Conservation (phyloP, 2,329 filamentous ascomycete genomes). For the Talaromyces rugulosus region DNA sequence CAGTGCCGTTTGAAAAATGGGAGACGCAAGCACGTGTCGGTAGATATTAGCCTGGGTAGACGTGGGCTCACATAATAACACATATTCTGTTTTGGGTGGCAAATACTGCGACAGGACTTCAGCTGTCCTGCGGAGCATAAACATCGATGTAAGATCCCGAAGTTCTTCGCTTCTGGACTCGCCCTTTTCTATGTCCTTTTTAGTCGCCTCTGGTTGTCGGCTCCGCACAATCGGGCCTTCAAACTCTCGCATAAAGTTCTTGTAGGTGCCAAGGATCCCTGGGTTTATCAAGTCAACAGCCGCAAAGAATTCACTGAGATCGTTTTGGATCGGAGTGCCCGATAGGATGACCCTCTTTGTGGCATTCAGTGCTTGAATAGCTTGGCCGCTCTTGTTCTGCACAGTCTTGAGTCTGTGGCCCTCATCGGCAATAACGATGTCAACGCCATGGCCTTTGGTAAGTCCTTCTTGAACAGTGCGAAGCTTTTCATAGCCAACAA, state of each 20-base stretch:
- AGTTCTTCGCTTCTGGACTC: slow-evolving; percentile 60
- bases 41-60: slow-evolving; percentile 58
- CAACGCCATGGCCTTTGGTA: slow-evolving; percentile 58
- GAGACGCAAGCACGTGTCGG: slow-evolving; percentile 60
- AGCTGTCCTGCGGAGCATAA: slow-evolving; percentile 63
- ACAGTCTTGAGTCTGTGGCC: slow-evolving; percentile 65
- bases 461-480: slow-evolving; percentile 62
- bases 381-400: slow-evolving; percentile 63
- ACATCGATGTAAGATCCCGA: slow-evolving; percentile 56
- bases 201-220: slow-evolving; percentile 59
- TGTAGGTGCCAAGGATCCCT: slow-evolving; percentile 58
- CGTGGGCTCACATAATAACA: slow-evolving; percentile 63
- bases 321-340: slow-evolving; percentile 66
- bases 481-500: slow-evolving; percentile 69
- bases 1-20: slow-evolving; percentile 58
- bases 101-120: slow-evolving; percentile 64
- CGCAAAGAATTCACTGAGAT: slow-evolving; percentile 62
- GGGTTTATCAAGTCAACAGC: slow-evolving; percentile 68
- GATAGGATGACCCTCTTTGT: slow-evolving; percentile 60
- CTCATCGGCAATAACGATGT: slow-evolving; percentile 68
- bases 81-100: slow-evolving; percentile 64
- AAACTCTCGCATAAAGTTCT: slow-evolving; percentile 61
- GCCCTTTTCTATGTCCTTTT: slow-evolving; percentile 60
- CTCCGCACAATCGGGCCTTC: slow-evolving; percentile 62
- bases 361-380: slow-evolving; percentile 61